Conservation (phyloP, 1,139 yeast genomes). For the Candida sojae region DNA sequence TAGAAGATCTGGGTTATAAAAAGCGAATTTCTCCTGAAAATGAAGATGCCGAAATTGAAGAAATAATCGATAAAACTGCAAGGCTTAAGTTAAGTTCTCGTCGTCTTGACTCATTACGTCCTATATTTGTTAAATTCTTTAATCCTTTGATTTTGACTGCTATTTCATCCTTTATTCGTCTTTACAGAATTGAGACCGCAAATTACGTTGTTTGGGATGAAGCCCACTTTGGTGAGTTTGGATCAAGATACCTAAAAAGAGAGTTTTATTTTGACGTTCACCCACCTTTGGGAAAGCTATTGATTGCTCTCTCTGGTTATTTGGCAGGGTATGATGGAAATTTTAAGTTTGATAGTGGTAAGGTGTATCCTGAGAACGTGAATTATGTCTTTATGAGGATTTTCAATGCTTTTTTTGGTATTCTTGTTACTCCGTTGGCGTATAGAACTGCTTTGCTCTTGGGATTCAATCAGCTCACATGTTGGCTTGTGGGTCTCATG, state of each 20-base stretch:
- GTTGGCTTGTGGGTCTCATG: slow-evolving; percentile 59
- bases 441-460: slow-evolving; percentile 58
- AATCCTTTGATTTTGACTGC: slow-evolving; percentile 49
- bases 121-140: slow-evolving; percentile 20
- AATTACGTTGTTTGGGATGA: slow-evolving; percentile 91
- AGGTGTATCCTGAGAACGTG: slow-evolving; percentile 52
- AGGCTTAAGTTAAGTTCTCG: slow-evolving; percentile 19
- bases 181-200: slow-evolving; percentile 64
- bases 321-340: slow-evolving; percentile 68
- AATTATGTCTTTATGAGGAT: slow-evolving; percentile 63
- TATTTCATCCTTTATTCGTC: slow-evolving; percentile 65
- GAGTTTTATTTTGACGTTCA: slow-evolving; percentile 78
- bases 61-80: slow-evolving; percentile 28
- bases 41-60: slow-evolving; percentile 24
- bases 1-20: neutral
- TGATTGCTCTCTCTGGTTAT: slow-evolving; percentile 67
- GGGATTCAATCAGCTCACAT: slow-evolving; percentile 47
- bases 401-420: slow-evolving; percentile 66
- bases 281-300: slow-evolving; percentile 75
- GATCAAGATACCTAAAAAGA: slow-evolving; percentile 60
- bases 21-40: neutral
- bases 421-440: slow-evolving; percentile 63
- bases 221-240: slow-evolving; percentile 81
- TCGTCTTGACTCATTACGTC: slow-evolving; percentile 5
- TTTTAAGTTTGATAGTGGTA: slow-evolving; percentile 67